These are phyloP conservation scores for Eimeria necatrix DNA, from an alignment of 169 alveolate species.

Conservation along the genomic window DNA sequence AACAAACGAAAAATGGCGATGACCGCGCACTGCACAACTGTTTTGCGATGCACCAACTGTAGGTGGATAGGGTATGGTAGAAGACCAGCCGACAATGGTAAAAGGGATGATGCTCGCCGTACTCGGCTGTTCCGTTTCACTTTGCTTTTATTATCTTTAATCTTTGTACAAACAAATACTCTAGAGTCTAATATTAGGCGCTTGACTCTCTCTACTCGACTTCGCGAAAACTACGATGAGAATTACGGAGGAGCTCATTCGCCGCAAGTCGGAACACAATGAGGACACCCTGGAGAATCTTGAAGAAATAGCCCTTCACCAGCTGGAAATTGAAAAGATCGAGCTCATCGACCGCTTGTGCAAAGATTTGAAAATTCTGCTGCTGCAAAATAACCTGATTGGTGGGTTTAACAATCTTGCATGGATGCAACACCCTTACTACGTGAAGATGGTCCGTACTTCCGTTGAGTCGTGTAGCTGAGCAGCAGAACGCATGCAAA, in stretches of 20 bases:
- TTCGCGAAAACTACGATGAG: slow-evolving; percentile 67
- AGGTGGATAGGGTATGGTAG: slow-evolving; percentile 13
- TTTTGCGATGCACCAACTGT: neutral
- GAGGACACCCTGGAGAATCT: slow-evolving; percentile 93
- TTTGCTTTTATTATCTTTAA: neutral
- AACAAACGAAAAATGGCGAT: too few relatives aligned
- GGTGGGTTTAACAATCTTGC: slow-evolving; percentile 73
- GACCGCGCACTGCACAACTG: neutral
- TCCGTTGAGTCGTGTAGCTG: too few relatives aligned
- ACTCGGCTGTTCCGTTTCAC: neutral
- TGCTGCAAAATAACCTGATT: slow-evolving; percentile 94
- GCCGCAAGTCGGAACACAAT: slow-evolving; percentile 96
- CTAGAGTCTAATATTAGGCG: neutral
- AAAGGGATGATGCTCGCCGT: neutral
- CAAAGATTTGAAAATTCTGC: slow-evolving; percentile 93
- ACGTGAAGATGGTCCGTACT: neutral
- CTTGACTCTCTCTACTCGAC: too few relatives aligned
- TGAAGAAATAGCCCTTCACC: slow-evolving; percentile 95
- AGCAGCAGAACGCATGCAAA: too few relatives aligned
- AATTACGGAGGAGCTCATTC: slow-evolving; percentile 89
- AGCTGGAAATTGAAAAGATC: slow-evolving; percentile 92
- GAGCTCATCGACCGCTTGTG: slow-evolving; percentile 94
- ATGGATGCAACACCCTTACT: neutral
- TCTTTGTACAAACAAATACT: neutral
- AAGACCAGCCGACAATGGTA: neutral